Evolutionary conservation across 2,329 filamentous ascomycete genomes (phyloP).

Genomic region (Ceratocystis colombiana): DNA sequence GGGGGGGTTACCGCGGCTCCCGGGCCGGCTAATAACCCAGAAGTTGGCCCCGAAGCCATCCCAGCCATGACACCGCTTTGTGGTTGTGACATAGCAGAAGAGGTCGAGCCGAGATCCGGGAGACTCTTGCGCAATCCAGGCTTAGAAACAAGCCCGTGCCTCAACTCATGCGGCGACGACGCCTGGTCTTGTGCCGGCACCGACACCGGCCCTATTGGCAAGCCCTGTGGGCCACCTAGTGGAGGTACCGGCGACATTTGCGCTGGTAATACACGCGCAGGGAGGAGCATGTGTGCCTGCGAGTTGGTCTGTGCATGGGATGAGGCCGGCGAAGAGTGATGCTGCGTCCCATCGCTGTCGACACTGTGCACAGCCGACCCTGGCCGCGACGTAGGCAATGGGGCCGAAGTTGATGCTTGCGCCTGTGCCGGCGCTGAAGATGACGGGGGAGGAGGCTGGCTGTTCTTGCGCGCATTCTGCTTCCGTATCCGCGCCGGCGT

Average conservation of each 20-base stretch:
- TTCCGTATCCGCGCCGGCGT: conserved; percentile 27
- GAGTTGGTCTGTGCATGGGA: neutral
- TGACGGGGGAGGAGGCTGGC: neutral
- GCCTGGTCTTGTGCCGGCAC: neutral
- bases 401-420: neutral
- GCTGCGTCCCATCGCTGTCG: neutral
- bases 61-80: neutral
- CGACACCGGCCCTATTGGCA: neutral
- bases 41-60: neutral
- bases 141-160: neutral
- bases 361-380: neutral
- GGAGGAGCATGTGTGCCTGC: conserved; percentile 1
- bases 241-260: neutral
- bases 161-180: neutral
- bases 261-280: neutral
- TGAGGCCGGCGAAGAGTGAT: neutral
- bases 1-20: conserved; percentile 16
- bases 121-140: conserved; percentile 1
- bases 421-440: neutral
- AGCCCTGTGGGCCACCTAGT: neutral
- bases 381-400: neutral
- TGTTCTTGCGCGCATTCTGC: conserved; percentile 20
- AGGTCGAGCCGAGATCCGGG: neutral
- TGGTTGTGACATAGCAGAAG: neutral
- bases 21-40: neutral